Conservation (phyloP, 371 early-diverging fungal species). For the Zychaea mexicana region DNA sequence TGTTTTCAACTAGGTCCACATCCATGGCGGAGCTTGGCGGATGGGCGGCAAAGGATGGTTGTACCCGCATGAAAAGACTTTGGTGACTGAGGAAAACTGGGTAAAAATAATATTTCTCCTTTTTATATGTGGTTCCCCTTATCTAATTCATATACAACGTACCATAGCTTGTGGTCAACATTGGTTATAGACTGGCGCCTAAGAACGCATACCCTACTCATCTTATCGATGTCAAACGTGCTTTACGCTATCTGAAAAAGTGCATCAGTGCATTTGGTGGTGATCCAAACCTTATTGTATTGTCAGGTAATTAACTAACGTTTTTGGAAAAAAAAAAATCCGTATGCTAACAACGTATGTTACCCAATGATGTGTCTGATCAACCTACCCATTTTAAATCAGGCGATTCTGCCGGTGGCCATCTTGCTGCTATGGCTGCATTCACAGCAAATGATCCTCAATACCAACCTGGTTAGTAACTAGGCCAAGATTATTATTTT, state of each 20-base stretch:
- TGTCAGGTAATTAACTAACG: constrained; percentile 44
- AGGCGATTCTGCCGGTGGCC: constrained; percentile 74
- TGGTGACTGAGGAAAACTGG: constrained; percentile 38
- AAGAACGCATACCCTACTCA: constrained; percentile 63
- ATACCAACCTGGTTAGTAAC: constrained; percentile 53
- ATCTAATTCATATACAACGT: too few relatives aligned
- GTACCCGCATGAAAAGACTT: constrained; percentile 47
- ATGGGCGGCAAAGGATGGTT: constrained; percentile 50
- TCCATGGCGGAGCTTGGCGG: constrained; percentile 72
- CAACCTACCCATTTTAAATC: not conserved
- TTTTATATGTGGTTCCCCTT: too few relatives aligned
- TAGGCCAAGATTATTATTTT: not conserved
- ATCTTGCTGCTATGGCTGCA: constrained; percentile 66
- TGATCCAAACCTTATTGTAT: constrained; percentile 65
- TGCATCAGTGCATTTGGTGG: constrained; percentile 70
- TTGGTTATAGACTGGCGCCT: constrained; percentile 67
- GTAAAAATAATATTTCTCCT: constrained; percentile 6
- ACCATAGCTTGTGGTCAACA: constrained; percentile 60
- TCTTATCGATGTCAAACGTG: constrained; percentile 72
- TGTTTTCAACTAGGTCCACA: constrained; percentile 45
- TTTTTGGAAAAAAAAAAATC: too few relatives aligned
- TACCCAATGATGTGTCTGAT: not conserved
- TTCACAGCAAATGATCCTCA: constrained; percentile 62
- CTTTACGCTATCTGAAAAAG: constrained; percentile 70
- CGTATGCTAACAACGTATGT: not conserved